Evolutionary conservation across 2,329 filamentous ascomycete species (phyloP), one percentile per base, ranked within the genome.

Genomic region (Colletotrichum truncatum): DNA sequence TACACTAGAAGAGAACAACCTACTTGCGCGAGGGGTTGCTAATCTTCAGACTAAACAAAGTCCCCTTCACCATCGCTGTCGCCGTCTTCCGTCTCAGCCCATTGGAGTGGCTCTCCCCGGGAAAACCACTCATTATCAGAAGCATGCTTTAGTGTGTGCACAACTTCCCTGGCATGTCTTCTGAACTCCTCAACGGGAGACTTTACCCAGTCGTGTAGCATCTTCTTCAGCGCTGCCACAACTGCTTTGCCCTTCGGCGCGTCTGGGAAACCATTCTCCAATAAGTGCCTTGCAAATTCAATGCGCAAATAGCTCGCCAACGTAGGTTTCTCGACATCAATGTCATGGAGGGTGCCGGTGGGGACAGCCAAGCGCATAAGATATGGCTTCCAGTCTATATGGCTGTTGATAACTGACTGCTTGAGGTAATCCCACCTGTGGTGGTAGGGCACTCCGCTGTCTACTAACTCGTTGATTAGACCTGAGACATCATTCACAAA

Each of bases 171-270:
- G 12, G 26, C 26, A n/a, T 18, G 3, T 18, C 6, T 26, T 10
- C 52, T 49, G 28, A 63, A 63, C 3, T 45, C 28, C 25, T 57
- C 60, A 9, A 52, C 45, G 4, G 53, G 60, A n/a, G 16, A 57
- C 9, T 21, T 14, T 2, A 34, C 21, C 60, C 53, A 58, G 7
- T 8, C n/a, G 34, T 28, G 45, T 10, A 63, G 53, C 34, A 58
- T 63, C 32, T 32, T 11, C 28, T 58, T 58, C 14, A 63, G 11
- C 4, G 9, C n/a, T 0, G 34, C 5, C 2, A 34, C 16, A 8
- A 28, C n/a, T 10, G 16, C 18, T 28, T 25, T 43, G 7, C 28
- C 43, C 25, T 36, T 28, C 4, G 60, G 26, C 1, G 32, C 21
- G 11, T 21, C 4, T 4, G 25, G 6, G 10, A 12, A 4, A 4